phyloP scores from a whole-genome alignment of 768 basidiomycete genomes.

The Pisolithus albus region DNA sequence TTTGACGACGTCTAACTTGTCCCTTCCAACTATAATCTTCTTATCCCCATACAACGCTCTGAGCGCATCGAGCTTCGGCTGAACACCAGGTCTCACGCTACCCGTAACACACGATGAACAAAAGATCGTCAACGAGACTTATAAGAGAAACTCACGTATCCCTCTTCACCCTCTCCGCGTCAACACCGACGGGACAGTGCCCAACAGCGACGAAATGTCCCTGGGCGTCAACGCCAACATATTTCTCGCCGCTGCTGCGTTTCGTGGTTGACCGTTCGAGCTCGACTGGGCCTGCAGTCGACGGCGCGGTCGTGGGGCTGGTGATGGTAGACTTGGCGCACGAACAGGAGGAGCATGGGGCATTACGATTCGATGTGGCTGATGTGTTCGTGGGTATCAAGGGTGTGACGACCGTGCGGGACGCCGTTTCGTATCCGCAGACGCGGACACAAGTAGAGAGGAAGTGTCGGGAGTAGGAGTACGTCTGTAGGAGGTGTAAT shows the following conservation, averaged over 20 bases:
- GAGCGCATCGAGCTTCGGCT: slow-evolving; percentile 85
- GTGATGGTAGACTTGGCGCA: slow-evolving; percentile 6
- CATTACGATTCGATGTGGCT: too few species aligned
- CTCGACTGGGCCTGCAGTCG: background rate
- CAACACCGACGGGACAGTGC: slow-evolving; percentile 94
- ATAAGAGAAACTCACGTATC: slow-evolving; percentile 52
- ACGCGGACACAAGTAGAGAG: slow-evolving; percentile 92
- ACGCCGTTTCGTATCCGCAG: slow-evolving; percentile 84
- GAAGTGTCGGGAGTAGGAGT: slow-evolving; percentile 94
- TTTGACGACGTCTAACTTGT: slow-evolving; percentile 98
- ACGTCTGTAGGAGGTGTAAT: slow-evolving; percentile 44
- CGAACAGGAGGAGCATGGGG: background rate
- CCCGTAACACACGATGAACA: background rate
- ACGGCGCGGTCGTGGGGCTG: background rate
- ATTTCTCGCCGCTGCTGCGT: slow-evolving; percentile 14
- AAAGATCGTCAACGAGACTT: too few species aligned
- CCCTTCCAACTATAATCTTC: slow-evolving; percentile 96
- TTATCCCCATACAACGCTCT: slow-evolving; percentile 85
- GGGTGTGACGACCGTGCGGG: slow-evolving; percentile 6
- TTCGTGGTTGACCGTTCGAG: too few species aligned
- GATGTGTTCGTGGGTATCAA: background rate
- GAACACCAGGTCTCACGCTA: slow-evolving; percentile 70
- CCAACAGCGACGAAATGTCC: slow-evolving; percentile 77
- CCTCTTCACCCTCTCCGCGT: slow-evolving; percentile 79
- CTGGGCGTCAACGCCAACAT: slow-evolving; percentile 66